These are phyloP conservation scores for Dryadomyces quercus-mongolicae DNA, from an alignment of 2,329 filamentous ascomycete genomes.

Conservation along the genomic window DNA sequence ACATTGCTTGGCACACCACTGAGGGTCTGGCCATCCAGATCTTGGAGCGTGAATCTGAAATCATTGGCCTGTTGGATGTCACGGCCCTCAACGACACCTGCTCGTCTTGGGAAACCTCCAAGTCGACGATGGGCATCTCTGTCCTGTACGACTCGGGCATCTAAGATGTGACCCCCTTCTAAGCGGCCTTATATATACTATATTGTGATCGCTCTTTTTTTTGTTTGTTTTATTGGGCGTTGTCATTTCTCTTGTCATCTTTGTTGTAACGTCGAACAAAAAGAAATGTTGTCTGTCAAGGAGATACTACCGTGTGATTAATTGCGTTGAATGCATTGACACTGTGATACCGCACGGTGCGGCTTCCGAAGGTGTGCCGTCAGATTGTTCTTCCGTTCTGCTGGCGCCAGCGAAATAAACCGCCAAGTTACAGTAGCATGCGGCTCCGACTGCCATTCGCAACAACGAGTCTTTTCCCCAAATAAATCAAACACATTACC, in stretches of 20 bases:
- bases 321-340: no score
- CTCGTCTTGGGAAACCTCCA: background rate
- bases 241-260: background rate
- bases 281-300: no score
- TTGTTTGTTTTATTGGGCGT: background rate
- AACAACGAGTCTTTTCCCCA: no score
- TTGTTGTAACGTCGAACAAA: background rate
- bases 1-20: conserved; percentile 39
- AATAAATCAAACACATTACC: no score
- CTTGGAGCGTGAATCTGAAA: background rate
- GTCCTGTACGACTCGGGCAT: background rate
- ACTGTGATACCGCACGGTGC: no score
- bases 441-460: no score
- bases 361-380: no score
- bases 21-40: conserved; percentile 1
- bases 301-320: no score
- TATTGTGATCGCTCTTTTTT: background rate
- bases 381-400: no score
- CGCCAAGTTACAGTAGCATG: no score
- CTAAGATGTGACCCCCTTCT: background rate
- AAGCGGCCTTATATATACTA: background rate
- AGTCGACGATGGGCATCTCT: background rate
- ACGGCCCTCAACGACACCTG: background rate
- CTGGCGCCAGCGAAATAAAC: no score
- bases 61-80: background rate